phyloP scores from a whole-genome alignment of 2,329 filamentous ascomycete species.

The Neonectria sp. region DNA sequence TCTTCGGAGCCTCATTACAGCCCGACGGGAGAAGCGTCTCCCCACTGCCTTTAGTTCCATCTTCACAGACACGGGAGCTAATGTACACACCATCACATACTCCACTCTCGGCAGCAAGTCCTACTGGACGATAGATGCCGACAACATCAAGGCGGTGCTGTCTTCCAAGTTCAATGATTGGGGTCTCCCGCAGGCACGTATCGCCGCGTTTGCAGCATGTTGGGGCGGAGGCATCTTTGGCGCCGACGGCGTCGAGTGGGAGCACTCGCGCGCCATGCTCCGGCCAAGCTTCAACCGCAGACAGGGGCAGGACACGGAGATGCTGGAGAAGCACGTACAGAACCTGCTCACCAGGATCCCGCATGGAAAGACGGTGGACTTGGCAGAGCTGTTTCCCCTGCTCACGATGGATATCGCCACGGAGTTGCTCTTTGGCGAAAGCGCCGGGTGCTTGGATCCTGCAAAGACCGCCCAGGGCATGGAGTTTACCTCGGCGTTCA shows the following conservation, averaged over 20 bases:
- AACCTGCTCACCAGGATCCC: slow-evolving; percentile 8
- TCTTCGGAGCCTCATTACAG: slow-evolving; percentile 7
- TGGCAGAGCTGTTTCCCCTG: slow-evolving; percentile 21
- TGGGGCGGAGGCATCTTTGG: slow-evolving; percentile 61
- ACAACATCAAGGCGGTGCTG: slow-evolving; percentile 67
- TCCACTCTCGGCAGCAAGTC: slow-evolving; percentile 12
- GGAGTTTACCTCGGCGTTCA: background rate
- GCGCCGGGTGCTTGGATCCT: background rate
- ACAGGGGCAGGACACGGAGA: slow-evolving; percentile 43
- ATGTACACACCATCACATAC: slow-evolving; percentile 3
- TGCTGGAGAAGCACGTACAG: slow-evolving; percentile 19
- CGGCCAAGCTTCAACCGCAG: slow-evolving; percentile 47
- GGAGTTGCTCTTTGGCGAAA: slow-evolving; percentile 74
- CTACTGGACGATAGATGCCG: slow-evolving; percentile 55
- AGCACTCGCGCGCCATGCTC: slow-evolving; percentile 54
- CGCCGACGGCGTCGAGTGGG: slow-evolving; percentile 59
- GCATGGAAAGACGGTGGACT: slow-evolving; percentile 4
- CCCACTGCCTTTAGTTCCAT: slow-evolving; percentile 21
- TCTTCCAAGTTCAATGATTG: slow-evolving; percentile 66
- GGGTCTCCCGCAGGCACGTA: slow-evolving; percentile 42
- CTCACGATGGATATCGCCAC: slow-evolving; percentile 51
- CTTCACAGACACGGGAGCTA: slow-evolving; percentile 17
- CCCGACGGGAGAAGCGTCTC: slow-evolving; percentile 11
- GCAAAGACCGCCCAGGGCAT: background rate
- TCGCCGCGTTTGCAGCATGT: slow-evolving; percentile 50